Evolutionary conservation across 352 stramenopile genomes (phyloP), one percentile per base, ranked within the genome.

Genomic region (Phytophthora cactorum): DNA sequence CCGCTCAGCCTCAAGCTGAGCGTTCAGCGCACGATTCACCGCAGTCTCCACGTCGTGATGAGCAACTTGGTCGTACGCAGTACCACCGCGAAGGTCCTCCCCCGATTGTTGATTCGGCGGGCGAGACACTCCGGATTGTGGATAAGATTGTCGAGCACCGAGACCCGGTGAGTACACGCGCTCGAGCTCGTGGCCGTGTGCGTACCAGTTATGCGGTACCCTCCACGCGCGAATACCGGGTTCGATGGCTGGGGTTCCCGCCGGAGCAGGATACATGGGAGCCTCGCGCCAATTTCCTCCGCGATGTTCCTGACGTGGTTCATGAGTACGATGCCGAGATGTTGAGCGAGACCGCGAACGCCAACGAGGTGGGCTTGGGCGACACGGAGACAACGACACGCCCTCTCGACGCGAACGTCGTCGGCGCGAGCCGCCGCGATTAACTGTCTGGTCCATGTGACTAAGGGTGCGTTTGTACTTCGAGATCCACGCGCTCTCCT

Each of bases 51-150:
- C 36, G 12, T 43, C 36, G 36, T 43, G 8, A 8, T 43, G 36
- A 12, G 36, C 36, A 12, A 43, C 36, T 12, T 14, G 41, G 15
- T 3, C 41, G 41, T 28, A 12, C 4, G 14, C 41, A 47, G 14
- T 47, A 70, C 25, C 76, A 57, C 29, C 63, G 79, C 51, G 73
- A 79, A 29, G 32, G n/a, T 4, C 17, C 15, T 22, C 6, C 41
- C 2, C 41, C 12, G 5, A 5, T 47, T 27, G 15, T 47, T 17
- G 41, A 51, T 25, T 31, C 10, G 7, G 22, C 25, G 22, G n/a
- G 22, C 14, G 6, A 51, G 5, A 6, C 10, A 32, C 44, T 4
- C 22, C 14, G 9, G 1, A 31, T 51, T n/a, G 15, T 45, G 7
- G 28, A 15, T 22, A 22, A 22, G 17, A 22, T 22, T 22, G 17